Evolutionary conservation across 768 basidiomycete species (phyloP).

Genomic region (Gymnopilus junonius): DNA sequence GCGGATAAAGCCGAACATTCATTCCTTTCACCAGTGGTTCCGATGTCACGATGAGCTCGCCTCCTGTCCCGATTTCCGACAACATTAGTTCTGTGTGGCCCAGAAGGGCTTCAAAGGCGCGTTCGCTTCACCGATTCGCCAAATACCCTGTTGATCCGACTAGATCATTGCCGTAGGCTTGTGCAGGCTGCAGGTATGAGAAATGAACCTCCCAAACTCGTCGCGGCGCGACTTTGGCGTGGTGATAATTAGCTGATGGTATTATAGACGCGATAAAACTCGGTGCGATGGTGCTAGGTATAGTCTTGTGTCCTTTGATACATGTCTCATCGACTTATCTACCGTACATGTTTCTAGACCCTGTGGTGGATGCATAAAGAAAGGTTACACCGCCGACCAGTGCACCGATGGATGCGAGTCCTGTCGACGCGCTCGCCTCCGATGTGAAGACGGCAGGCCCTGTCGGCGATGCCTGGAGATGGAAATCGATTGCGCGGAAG

Average conservation of each 20-base stretch:
- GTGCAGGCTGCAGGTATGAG: constrained; percentile 59
- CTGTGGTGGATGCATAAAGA: constrained; percentile 62
- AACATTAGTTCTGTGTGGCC: constrained; percentile 51
- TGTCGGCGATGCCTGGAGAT: constrained; percentile 59
- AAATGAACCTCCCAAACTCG: background rate
- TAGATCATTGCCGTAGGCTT: constrained; percentile 43
- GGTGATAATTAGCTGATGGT: constrained; percentile 1
- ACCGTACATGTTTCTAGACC: constrained; percentile 41
- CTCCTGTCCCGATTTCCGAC: constrained; percentile 55
- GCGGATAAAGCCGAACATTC: constrained; percentile 35
- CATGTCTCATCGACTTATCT: background rate
- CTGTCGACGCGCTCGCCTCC: constrained; percentile 60
- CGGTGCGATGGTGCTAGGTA: constrained; percentile 61
- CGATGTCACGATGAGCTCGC: constrained; percentile 44
- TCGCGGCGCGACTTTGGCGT: background rate
- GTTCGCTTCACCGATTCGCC: constrained; percentile 19
- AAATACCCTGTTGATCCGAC: constrained; percentile 11
- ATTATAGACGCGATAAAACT: constrained; percentile 59
- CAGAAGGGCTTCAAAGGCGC: constrained; percentile 55
- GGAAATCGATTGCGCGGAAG: constrained; percentile 55
- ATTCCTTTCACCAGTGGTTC: constrained; percentile 35
- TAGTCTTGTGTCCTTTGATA: constrained; percentile 14
- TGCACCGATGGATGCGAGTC: constrained; percentile 67
- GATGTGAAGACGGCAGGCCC: constrained; percentile 52
- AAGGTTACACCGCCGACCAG: constrained; percentile 52